These are phyloP conservation scores for Pilasporangium apinafurcum DNA, from an alignment of 352 stramenopile species.

Conservation along the genomic window DNA sequence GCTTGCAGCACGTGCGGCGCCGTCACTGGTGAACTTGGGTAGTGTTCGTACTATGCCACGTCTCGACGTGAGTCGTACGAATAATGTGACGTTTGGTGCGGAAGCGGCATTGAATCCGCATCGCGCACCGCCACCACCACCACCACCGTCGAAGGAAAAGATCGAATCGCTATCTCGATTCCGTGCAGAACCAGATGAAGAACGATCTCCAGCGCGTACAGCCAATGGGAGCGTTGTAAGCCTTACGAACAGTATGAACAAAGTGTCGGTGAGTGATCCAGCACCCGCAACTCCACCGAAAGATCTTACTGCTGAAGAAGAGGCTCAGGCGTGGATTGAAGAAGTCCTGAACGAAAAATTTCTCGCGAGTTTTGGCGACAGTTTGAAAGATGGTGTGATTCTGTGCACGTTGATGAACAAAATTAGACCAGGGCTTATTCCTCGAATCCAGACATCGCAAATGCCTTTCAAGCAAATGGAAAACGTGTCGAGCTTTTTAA, in stretches of 20 bases:
- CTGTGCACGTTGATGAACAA: constrained; percentile 75
- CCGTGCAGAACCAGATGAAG: constrained; percentile 19
- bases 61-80: constrained; percentile 34
- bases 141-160: constrained; percentile 68
- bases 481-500: constrained; percentile 83
- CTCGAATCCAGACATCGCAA: constrained; percentile 50
- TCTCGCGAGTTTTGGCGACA: constrained; percentile 57
- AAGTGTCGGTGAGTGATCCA: constrained; percentile 14
- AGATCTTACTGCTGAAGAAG: constrained; percentile 39
- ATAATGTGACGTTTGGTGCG: constrained; percentile 73
- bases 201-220: constrained; percentile 13
- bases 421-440: constrained; percentile 52
- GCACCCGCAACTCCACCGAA: constrained; percentile 2
- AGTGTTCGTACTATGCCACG: constrained; percentile 71
- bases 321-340: constrained; percentile 80
- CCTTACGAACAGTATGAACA: constrained; percentile 34
- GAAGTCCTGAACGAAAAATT: constrained; percentile 65
- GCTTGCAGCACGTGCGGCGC: constrained; percentile 46
- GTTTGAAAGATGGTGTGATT: constrained; percentile 73
- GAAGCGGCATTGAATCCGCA: constrained; percentile 50
- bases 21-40: constrained; percentile 57
- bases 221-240: constrained; percentile 10
- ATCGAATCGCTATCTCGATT: constrained; percentile 58
- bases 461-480: constrained; percentile 91
- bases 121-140: constrained; percentile 49